Evolutionary conservation across 169 alveolate genomes (phyloP), one percentile per base, ranked within the genome.

Genomic region (Perkinsus marinus): DNA sequence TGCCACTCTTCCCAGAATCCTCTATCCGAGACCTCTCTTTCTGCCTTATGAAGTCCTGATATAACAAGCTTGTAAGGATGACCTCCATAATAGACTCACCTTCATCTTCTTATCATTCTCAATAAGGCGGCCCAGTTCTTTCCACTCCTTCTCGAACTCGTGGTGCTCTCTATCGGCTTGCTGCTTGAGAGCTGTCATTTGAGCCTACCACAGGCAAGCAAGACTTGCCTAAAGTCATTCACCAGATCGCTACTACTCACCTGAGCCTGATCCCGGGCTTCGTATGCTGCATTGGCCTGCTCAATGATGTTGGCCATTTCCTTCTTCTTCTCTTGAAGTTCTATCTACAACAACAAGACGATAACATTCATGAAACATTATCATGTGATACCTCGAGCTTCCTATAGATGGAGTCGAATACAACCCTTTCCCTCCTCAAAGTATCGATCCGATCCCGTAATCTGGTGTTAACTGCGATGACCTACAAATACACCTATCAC

Each of bases 371-470:
- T 41, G 34, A 13, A 57, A 57, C 79, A 2, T 6, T 41, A 6
- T 10, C 3, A 5, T 13, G 22, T 57, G 22, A 13, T 57, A 57
- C 79, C 93, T 96, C 98, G 38, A 96, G 94, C 92, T 96, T 96
- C 93, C 96, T 95, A 92, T 96, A 96, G 7, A 96, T 94, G 92
- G 95, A 95, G 92, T 96, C 97, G 93, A 96, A 97, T 41, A 96
- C 95, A 39, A 96, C 97, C 91, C 98, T 94, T 92, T 97, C 99
- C 92, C 98, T 94, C 89, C 99, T 68, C 26, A 97, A 93, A 38
- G 95, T 93, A 93, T 97, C 98, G 43, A 97, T 97, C 91, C 95
- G 93, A 68, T 96, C 96, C 92, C 98, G 92, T 10, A 97, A 94
- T 43, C 93, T 94, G 92, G 96, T 97, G 95, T 97, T 97, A 89